Base-by-base conservation (phyloP, 179 eudicot genomes). In the Vitellaria paradoxa region DNA sequence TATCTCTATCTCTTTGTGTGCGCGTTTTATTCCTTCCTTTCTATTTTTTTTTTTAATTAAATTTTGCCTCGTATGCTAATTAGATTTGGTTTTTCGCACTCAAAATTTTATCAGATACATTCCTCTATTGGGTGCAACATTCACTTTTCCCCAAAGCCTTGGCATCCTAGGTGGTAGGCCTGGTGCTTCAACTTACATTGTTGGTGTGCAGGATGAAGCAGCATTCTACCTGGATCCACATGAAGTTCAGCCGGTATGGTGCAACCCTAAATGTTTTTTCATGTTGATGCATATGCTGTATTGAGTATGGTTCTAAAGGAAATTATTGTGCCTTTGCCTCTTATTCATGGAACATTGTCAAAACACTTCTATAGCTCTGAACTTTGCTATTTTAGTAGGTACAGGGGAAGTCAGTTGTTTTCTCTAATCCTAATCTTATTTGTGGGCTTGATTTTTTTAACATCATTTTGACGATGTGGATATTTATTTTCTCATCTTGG, bases 151-250 rank as follows among this genome's bases (percentile, higher is more conserved):
- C 17, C 99, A 96, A 81, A 96, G 98, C 86, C 90, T 96, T 85
- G 99, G 99, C 68, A 86, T 96, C 78, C 86, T 93, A 73, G 99
- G 99, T 69, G 99, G 99, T 74, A 92, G 88, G 82, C 91, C 99
- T 68, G 99, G 99, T 82, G 98, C 89, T 73, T 96, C 99, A 74
- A 96, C 99, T 63, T 96, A 96, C 83, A 87, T 96, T 67, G 79
- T 92, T 78, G 99, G 97, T 5, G 87, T 92, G 78, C 99, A 96
- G 89, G 99, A 93, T 80, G 97, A 91, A n/a, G 88, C 83, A 62
- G 98, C 91, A 5, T 93, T 93, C 79, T 96, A 91, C 81, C 89
- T 96, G 68, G 99, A 96, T 85, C 99, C 99, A 61, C 99, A 96
- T 83, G 99, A 93, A 75, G 90, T 81, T 85, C 98, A 96, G 76